Conservation (phyloP, 2,329 filamentous ascomycete genomes). For the Colletotrichum sp. region DNA sequence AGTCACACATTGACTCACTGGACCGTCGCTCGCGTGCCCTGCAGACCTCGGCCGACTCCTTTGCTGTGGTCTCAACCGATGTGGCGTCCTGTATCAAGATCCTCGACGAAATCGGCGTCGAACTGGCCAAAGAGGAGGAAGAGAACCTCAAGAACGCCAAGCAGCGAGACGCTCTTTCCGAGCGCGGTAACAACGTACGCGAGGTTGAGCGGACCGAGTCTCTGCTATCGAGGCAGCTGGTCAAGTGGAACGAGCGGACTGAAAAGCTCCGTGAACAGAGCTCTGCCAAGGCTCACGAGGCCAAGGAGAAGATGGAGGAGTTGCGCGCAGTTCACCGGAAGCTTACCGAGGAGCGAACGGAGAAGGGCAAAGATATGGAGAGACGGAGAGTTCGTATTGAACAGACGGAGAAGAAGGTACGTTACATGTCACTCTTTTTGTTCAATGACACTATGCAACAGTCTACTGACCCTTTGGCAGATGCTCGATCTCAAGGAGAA, state of each 20-base stretch:
- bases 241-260: constrained; percentile 86
- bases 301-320: constrained; percentile 90
- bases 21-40: constrained; percentile 88
- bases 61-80: constrained; percentile 82
- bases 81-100: constrained; percentile 88
- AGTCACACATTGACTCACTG: constrained; percentile 83
- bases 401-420: constrained; percentile 97
- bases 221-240: constrained; percentile 81
- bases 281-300: constrained; percentile 79
- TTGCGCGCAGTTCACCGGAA: constrained; percentile 79
- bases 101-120: constrained; percentile 84
- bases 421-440: constrained; percentile 25
- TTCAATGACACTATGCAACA: not conserved
- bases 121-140: constrained; percentile 90
- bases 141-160: constrained; percentile 80
- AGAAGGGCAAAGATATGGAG: constrained; percentile 93
- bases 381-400: constrained; percentile 91
- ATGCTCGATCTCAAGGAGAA: constrained; percentile 98
- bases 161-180: constrained; percentile 86
- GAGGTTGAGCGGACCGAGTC: constrained; percentile 91
- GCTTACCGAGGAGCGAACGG: constrained; percentile 82
- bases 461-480: constrained; percentile 50
- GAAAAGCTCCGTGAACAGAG: constrained; percentile 83
- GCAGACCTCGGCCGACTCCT: constrained; percentile 91
- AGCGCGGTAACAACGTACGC: constrained; percentile 86